Conservation (phyloP, 2,329 filamentous ascomycete species). For the Cordyceps cateniannulata region DNA sequence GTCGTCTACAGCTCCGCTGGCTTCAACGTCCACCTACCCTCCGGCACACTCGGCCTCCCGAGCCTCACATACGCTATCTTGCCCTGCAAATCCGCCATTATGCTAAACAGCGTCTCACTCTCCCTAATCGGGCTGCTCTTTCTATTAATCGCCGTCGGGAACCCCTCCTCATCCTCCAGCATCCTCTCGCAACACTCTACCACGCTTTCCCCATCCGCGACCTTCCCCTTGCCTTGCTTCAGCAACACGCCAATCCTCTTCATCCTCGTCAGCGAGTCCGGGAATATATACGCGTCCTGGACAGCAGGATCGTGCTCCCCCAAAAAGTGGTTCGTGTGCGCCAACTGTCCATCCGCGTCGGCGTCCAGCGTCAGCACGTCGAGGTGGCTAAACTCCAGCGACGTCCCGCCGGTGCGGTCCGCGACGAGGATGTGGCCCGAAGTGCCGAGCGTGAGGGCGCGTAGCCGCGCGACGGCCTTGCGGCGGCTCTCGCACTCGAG, state of each 20-base stretch:
- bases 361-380: background rate
- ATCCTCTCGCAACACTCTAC: conserved; percentile 1
- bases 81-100: background rate
- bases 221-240: too few species aligned
- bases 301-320: background rate
- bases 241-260: too few species aligned
- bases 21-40: background rate
- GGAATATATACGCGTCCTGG: too few species aligned
- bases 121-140: background rate
- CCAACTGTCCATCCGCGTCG: background rate
- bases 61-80: background rate
- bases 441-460: background rate
- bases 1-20: background rate
- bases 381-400: background rate
- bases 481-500: background rate
- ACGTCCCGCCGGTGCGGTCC: background rate
- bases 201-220: too few species aligned
- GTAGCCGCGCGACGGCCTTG: background rate
- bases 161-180: conserved; percentile 1
- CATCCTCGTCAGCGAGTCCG: too few species aligned
- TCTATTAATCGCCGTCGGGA: conserved; percentile 3
- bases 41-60: background rate
- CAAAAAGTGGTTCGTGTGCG: background rate
- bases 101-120: conserved; percentile 7
- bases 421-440: background rate